These are phyloP conservation scores for Ricinus communis DNA, from an alignment of 345 rosid genomes.

Conservation along the genomic window DNA sequence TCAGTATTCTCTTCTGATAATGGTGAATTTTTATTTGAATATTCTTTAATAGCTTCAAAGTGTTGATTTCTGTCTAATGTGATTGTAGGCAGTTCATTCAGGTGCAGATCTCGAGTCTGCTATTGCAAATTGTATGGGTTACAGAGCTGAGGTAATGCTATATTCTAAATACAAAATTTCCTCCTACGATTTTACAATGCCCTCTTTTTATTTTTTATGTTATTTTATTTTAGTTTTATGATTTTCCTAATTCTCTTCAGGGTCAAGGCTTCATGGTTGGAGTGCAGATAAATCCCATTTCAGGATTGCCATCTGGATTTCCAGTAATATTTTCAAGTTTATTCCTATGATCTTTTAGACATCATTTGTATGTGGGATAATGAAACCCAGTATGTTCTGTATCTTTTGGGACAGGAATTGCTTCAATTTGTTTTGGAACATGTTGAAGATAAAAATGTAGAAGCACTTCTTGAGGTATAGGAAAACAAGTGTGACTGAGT, in stretches of 20 bases:
- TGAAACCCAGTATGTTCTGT: slow-evolving; percentile 18
- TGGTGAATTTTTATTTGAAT: slow-evolving; percentile 18
- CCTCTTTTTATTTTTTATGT: not conserved
- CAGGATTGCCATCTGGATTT: slow-evolving; percentile 90
- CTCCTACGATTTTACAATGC: too few species aligned
- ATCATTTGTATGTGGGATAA: slow-evolving; percentile 11
- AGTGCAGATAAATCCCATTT: slow-evolving; percentile 80
- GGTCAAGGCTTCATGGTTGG: slow-evolving; percentile 99
- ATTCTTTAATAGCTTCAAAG: slow-evolving; percentile 1
- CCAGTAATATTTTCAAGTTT: slow-evolving; percentile 56
- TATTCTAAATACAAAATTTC: slow-evolving; percentile 18
- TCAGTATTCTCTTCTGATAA: slow-evolving; percentile 7
- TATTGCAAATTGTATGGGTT: slow-evolving; percentile 92
- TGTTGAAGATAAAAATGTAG: slow-evolving; percentile 85
- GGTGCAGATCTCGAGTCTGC: slow-evolving; percentile 99
- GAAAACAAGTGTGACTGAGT: not conserved
- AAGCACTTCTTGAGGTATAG: slow-evolving; percentile 82
- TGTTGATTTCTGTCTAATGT: slow-evolving; percentile 5
- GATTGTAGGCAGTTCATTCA: slow-evolving; percentile 91
- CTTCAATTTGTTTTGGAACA: slow-evolving; percentile 78
- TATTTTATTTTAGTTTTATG: slow-evolving; percentile 22
- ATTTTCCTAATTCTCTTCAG: slow-evolving; percentile 42
- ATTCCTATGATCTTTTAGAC: slow-evolving; percentile 19
- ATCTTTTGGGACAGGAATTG: slow-evolving; percentile 57
- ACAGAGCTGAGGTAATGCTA: slow-evolving; percentile 64